Evolutionary conservation across 805 yeast species (phyloP).

Genomic region (Saccharomycopsis sp.): DNA sequence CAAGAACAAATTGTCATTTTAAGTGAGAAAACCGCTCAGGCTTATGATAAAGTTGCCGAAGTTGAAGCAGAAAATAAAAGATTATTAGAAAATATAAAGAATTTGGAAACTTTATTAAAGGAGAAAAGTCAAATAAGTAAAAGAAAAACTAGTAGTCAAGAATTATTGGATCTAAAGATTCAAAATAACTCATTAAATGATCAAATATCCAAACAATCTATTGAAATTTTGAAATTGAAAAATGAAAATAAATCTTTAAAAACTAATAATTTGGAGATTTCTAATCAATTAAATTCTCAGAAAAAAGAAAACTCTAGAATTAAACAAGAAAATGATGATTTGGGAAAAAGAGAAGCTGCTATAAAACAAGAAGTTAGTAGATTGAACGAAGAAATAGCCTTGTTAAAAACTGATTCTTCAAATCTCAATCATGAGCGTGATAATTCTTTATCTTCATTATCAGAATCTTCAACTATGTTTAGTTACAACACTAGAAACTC

Average conservation of each 20-base stretch:
- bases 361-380: too few relatives aligned
- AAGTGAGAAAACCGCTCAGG: conserved; percentile 17
- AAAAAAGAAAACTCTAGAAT: neutral
- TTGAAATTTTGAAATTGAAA: conserved; percentile 2
- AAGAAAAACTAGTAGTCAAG: conserved; percentile 9
- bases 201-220: neutral
- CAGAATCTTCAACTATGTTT: conserved; percentile 12
- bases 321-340: neutral
- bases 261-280: neutral
- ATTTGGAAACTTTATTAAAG: conserved; percentile 9
- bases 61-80: conserved; percentile 11
- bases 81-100: conserved; percentile 13
- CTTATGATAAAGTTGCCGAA: conserved; percentile 18
- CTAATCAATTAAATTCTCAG: neutral
- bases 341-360: neutral
- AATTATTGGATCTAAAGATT: conserved; percentile 10
- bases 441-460: conserved; percentile 10
- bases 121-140: conserved; percentile 6
- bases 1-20: conserved; percentile 18
- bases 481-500: conserved; percentile 13
- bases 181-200: conserved; percentile 7
- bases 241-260: conserved; percentile 6
- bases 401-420: neutral
- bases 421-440: conserved; percentile 14
- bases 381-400: too few relatives aligned